Evolutionary conservation across 2,329 filamentous ascomycete genomes (phyloP).

Genomic region (Periconia sp.): DNA sequence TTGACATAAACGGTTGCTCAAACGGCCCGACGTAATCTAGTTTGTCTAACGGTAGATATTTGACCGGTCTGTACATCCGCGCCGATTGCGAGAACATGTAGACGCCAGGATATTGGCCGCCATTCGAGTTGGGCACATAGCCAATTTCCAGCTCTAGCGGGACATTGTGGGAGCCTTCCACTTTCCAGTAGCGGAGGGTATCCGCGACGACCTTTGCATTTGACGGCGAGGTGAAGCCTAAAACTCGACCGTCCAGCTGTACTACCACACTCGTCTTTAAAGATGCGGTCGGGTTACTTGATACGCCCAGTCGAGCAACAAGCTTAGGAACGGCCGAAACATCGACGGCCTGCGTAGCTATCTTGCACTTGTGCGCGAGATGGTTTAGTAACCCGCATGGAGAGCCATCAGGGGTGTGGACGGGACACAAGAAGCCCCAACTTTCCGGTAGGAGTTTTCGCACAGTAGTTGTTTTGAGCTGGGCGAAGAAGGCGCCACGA

Average conservation of each 20-base stretch:
- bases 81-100: conserved; percentile 90
- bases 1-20: conserved; percentile 98
- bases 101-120: conserved; percentile 94
- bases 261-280: conserved; percentile 85
- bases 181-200: conserved; percentile 93
- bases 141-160: conserved; percentile 89
- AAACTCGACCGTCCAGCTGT: conserved; percentile 85
- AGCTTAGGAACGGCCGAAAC: conserved; percentile 75
- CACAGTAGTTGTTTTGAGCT: conserved; percentile 95
- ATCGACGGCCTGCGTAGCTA: conserved; percentile 78
- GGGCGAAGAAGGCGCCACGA: conserved; percentile 97
- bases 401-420: conserved; percentile 95
- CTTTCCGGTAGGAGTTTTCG: conserved; percentile 94
- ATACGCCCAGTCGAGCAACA: conserved; percentile 79
- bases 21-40: conserved; percentile 89
- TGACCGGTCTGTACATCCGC: conserved; percentile 87
- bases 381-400: conserved; percentile 96
- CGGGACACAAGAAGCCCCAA: conserved; percentile 97
- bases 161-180: conserved; percentile 80
- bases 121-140: conserved; percentile 83
- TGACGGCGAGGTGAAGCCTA: conserved; percentile 88
- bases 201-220: conserved; percentile 83
- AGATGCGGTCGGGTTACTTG: conserved; percentile 75
- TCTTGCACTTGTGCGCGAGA: conserved; percentile 90
- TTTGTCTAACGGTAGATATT: conserved; percentile 85